These are phyloP conservation scores for Cucumis melo DNA, from an alignment of 306 rosid species.

Conservation along the genomic window DNA sequence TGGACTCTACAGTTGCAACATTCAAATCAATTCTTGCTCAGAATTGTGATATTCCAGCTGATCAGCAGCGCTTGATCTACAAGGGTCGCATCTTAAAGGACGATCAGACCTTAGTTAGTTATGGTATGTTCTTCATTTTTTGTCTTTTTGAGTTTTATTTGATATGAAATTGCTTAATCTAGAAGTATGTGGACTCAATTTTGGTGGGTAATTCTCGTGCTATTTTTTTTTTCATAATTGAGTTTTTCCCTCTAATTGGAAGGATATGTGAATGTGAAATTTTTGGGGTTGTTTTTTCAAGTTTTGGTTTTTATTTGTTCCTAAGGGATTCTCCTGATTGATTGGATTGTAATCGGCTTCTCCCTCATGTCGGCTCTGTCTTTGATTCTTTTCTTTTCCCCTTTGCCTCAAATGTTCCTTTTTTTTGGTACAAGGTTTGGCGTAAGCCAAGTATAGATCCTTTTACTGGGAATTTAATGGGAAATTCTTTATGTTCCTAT, in stretches of 20 bases:
- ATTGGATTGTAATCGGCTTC: not conserved
- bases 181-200: not conserved
- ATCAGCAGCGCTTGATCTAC: constrained; percentile 77
- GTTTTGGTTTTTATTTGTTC: not conserved
- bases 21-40: constrained; percentile 45
- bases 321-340: not conserved
- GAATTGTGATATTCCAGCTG: constrained; percentile 41
- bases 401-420: not conserved
- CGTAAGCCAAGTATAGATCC: not conserved
- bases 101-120: constrained; percentile 59
- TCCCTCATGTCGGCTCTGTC: not conserved
- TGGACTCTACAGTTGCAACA: constrained; percentile 39
- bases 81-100: constrained; percentile 81
- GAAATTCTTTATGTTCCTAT: not conserved
- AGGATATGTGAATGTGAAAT: not conserved
- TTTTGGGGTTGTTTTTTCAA: not conserved
- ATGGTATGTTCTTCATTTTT: constrained; percentile 23
- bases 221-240: not conserved
- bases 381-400: not conserved
- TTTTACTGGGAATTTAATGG: not conserved
- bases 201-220: not conserved
- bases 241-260: not conserved
- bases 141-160: not conserved
- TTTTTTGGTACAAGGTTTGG: not conserved
- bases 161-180: not conserved